Percentiles rank a stretch among this genome's conserved stretches.
Evolutionary conservation across 345 rosid species (phyloP).

Genomic region (Lepidium africanum): DNA sequence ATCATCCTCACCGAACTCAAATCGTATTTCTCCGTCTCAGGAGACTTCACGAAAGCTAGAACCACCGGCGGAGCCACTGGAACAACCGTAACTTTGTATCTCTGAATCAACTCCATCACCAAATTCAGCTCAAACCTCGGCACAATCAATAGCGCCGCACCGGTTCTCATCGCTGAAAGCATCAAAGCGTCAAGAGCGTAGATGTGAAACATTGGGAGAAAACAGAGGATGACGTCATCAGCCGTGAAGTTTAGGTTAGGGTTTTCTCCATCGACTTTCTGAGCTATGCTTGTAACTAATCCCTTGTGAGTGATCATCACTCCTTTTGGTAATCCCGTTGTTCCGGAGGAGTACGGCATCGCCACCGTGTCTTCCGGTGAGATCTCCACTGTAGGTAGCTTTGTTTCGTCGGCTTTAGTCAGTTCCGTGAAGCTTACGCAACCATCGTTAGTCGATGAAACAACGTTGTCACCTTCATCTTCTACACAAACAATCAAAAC

Average conservation of each 20-base stretch:
- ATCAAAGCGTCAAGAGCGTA: constrained; percentile 58
- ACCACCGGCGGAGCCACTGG: constrained; percentile 85
- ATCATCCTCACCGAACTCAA: constrained; percentile 58
- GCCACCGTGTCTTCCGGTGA: constrained; percentile 65
- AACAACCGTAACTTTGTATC: constrained; percentile 55
- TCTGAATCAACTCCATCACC: constrained; percentile 50
- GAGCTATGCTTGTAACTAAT: constrained; percentile 70
- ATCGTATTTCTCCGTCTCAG: constrained; percentile 53
- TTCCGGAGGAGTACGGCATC: constrained; percentile 91
- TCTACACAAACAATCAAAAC: constrained; percentile 24
- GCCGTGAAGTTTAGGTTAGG: constrained; percentile 59
- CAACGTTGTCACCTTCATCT: not conserved
- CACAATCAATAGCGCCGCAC: constrained; percentile 72
- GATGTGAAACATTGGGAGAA: constrained; percentile 75
- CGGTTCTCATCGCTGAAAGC: constrained; percentile 68
- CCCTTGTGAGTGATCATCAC: constrained; percentile 87
- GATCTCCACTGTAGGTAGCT: constrained; percentile 37
- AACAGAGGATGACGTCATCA: constrained; percentile 68
- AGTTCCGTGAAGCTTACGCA: constrained; percentile 53
- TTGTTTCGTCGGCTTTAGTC: constrained; percentile 34
- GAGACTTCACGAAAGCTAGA: constrained; percentile 49
- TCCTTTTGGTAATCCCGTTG: constrained; percentile 91
- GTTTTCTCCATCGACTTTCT: constrained; percentile 91
- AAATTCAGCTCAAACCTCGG: constrained; percentile 55
- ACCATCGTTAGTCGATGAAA: constrained; percentile 27